Percentiles rank a stretch among this genome's conserved stretches.
Evolutionary conservation across 306 rosid species (phyloP).

Genomic region (Carpinus viminea): DNA sequence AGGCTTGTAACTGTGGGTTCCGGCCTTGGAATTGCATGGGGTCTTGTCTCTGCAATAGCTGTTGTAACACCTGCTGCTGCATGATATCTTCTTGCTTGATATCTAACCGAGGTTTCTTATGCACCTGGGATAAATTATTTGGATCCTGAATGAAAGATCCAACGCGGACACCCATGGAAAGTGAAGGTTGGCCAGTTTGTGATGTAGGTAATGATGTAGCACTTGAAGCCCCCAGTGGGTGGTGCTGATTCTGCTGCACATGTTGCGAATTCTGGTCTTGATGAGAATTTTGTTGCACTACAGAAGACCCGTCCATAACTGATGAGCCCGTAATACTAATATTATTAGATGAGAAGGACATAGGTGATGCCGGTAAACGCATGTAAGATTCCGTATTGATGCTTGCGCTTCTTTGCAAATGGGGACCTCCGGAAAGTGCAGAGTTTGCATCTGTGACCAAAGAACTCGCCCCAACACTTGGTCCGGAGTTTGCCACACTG

Average conservation of each 20-base stretch:
- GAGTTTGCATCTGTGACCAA: slow-evolving; percentile 99
- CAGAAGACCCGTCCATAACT: slow-evolving; percentile 84
- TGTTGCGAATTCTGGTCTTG: slow-evolving; percentile 82
- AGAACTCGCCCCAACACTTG: slow-evolving; percentile 95
- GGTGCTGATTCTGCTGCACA: slow-evolving; percentile 66
- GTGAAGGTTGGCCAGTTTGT: slow-evolving; percentile 56
- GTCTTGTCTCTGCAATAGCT: slow-evolving; percentile 85
- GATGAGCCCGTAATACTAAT: slow-evolving; percentile 89
- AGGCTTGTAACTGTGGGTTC: slow-evolving; percentile 72
- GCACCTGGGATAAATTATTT: slow-evolving; percentile 55
- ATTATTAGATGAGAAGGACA: slow-evolving; percentile 95
- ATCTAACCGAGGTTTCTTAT: slow-evolving; percentile 81
- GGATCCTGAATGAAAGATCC: slow-evolving; percentile 81
- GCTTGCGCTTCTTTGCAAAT: slow-evolving; percentile 98
- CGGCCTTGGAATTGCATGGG: slow-evolving; percentile 73
- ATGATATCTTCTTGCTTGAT: slow-evolving; percentile 78
- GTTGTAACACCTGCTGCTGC: slow-evolving; percentile 81
- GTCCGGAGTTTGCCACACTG: slow-evolving; percentile 88
- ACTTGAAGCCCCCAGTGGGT: slow-evolving; percentile 69
- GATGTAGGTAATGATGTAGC: slow-evolving; percentile 60
- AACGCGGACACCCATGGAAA: slow-evolving; percentile 58
- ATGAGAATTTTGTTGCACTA: slow-evolving; percentile 81
- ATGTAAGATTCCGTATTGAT: slow-evolving; percentile 78
- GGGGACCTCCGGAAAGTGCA: slow-evolving; percentile 88
- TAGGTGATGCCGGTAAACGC: slow-evolving; percentile 90